Base-by-base conservation (phyloP, 768 basidiomycete genomes). In the Pleurotus tuber-regium region DNA sequence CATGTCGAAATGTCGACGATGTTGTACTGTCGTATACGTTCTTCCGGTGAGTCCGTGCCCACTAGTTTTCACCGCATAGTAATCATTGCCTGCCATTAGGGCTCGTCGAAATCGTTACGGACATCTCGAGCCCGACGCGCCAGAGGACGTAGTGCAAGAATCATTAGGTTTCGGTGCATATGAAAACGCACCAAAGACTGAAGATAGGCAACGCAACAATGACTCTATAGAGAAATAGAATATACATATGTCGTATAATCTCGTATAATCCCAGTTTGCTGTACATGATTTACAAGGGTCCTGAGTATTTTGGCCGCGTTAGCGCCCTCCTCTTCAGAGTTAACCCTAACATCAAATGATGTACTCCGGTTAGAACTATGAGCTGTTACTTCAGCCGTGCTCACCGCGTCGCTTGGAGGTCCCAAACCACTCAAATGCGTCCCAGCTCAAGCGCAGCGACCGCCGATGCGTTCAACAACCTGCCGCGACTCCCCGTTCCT, bases 21-120 rank as follows among this genome's bases (percentile, higher is more conserved):
- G 77, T 98, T 18, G 93, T 98, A 0, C 66, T 99, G 49, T 95
- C 91, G 19, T 99, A 99, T 67, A 99, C 97, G 0, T 99, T 99
- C 73, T 99, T 99, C 82, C 82, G 86, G 94, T 93, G 59, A 6
- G 24, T 11, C 18, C 10, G 79, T 71, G 18, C 23, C 18, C 14
- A 36, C 35, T 43, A 18, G n/a, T 49, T 43, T 6, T 24, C 18
- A 49, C 9, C n/a, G 23, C 50, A 8, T 29, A n/a, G 44, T n/a
- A 30, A 8, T 38, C 28, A 28, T n/a, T 6, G 35, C 4, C 23
- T 16, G 24, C 21, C 18, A 46, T 16, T 66, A 97, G 94, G 54
- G 95, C 95, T 4, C 81, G 92, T 38, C 76, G 94, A 56, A 97
- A 96, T 61, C 69, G 80, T 24, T 79, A 80, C 54, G 95, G 95